Conservation (phyloP, 106 monocot genomes). For the Allium fistulosum region DNA sequence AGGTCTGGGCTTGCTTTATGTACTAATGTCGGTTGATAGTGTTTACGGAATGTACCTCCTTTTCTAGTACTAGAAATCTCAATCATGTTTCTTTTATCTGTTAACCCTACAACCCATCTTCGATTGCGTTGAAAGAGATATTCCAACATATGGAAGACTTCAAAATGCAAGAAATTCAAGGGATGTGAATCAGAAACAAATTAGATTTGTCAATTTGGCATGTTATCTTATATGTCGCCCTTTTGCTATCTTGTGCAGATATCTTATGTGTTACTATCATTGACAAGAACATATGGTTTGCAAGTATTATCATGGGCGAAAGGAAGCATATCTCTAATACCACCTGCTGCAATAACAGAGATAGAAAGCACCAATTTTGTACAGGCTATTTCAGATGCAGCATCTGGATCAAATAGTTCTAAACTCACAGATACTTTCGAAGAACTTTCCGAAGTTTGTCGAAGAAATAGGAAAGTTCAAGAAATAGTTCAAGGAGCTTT, state of each 20-base stretch:
- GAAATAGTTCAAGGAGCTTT: slow-evolving; percentile 91
- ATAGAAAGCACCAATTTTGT: slow-evolving; percentile 57
- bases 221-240: too few species aligned
- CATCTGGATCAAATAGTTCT: slow-evolving; percentile 39
- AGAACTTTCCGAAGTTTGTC: slow-evolving; percentile 88
- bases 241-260: slow-evolving; percentile 28
- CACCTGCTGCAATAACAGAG: slow-evolving; percentile 73
- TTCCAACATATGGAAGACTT: too few species aligned
- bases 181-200: too few species aligned
- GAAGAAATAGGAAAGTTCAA: slow-evolving; percentile 73
- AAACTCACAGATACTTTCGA: slow-evolving; percentile 44
- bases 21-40: too few species aligned
- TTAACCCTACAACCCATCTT: too few species aligned
- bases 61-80: too few species aligned
- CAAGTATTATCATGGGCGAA: slow-evolving; percentile 68
- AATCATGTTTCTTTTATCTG: too few species aligned
- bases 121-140: too few species aligned
- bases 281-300: slow-evolving; percentile 58
- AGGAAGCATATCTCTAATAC: slow-evolving; percentile 61
- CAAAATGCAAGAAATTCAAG: too few species aligned
- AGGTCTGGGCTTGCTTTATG: too few species aligned
- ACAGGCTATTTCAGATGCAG: slow-evolving; percentile 50
- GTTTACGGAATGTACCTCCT: too few species aligned
- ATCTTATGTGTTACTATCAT: slow-evolving; percentile 54
- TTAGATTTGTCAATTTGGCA: too few species aligned